These are phyloP conservation scores for Phialophora tarda DNA, from an alignment of 2,329 filamentous ascomycete genomes.

Conservation along the genomic window DNA sequence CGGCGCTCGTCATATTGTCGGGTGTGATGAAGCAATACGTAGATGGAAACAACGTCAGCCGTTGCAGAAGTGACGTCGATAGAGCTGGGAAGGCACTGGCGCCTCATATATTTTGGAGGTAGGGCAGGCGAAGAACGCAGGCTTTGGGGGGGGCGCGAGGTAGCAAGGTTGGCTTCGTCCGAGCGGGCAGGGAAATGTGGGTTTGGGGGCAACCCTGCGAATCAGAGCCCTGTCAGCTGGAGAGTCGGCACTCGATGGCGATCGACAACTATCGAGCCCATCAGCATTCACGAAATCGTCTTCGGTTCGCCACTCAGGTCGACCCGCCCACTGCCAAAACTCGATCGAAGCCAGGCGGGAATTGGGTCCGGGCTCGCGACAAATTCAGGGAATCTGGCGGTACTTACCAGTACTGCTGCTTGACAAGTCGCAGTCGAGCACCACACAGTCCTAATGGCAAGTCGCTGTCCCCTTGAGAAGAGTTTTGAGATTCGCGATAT, in stretches of 20 bases:
- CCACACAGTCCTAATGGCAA: not conserved
- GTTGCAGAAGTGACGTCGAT: constrained; percentile 39
- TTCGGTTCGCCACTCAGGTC: constrained; percentile 29
- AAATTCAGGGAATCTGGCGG: constrained; percentile 11
- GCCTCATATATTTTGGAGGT: constrained; percentile 37
- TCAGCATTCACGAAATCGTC: constrained; percentile 22
- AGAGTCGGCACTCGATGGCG: constrained; percentile 33
- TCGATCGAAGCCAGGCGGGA: constrained; percentile 25
- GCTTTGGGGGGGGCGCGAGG: constrained; percentile 27
- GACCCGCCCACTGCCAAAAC: constrained; percentile 28
- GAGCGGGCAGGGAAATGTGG: constrained; percentile 29
- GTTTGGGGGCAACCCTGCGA: constrained; percentile 27
- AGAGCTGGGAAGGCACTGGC: constrained; percentile 37
- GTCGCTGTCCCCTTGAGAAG: not conserved
- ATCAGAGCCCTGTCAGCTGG: constrained; percentile 35
- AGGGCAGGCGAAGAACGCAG: constrained; percentile 31
- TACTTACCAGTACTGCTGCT: constrained; percentile 5
- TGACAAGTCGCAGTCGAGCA: not conserved
- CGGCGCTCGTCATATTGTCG: constrained; percentile 38
- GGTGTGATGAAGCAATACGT: constrained; percentile 38
- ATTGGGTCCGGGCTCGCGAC: constrained; percentile 24
- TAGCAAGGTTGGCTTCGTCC: constrained; percentile 27
- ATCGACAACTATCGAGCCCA: constrained; percentile 33
- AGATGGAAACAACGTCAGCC: constrained; percentile 38
- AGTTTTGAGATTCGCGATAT: constrained; percentile 4